A percentile compares a stretch with the other conserved stretches of the same genome.
These are phyloP conservation scores for Xerocomus subilludens DNA, from an alignment of 1,284 basidiomycete species.

Conservation along the genomic window DNA sequence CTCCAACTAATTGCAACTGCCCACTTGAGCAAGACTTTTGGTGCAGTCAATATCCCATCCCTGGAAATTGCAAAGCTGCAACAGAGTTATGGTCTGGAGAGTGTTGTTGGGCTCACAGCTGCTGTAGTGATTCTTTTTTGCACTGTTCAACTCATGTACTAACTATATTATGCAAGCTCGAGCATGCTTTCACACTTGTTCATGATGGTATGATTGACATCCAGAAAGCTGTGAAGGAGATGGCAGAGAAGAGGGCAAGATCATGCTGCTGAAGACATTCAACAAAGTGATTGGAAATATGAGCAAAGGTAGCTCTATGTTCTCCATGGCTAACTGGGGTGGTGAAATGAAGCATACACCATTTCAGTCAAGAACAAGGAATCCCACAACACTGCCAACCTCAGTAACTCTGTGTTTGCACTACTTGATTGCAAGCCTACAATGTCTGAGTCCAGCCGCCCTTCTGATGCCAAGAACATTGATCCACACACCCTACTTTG, in stretches of 20 bases:
- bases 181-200: constrained; percentile 28
- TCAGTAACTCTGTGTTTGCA: constrained; percentile 8
- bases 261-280: constrained; percentile 31
- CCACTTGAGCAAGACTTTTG: constrained; percentile 25
- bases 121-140: constrained; percentile 30
- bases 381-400: constrained; percentile 9
- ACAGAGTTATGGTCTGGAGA: constrained; percentile 21
- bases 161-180: constrained; percentile 21
- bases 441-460: neutral
- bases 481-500: constrained; percentile 22
- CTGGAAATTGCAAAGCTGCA: constrained; percentile 17
- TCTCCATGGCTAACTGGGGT: constrained; percentile 26
- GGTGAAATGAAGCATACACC: constrained; percentile 8
- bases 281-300: constrained; percentile 31
- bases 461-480: neutral
- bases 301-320: constrained; percentile 25
- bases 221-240: constrained; percentile 23
- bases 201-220: constrained; percentile 27
- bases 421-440: neutral
- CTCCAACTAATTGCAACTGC: constrained; percentile 22
- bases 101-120: constrained; percentile 14
- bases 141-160: neutral
- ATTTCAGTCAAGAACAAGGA: constrained; percentile 10
- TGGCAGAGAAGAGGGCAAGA: constrained; percentile 29
- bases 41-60: constrained; percentile 9